Percentiles rank a stretch among this genome's conserved stretches.
Conservation (phyloP, 1,139 yeast species). For the Trichomonascaceae sp. region DNA sequence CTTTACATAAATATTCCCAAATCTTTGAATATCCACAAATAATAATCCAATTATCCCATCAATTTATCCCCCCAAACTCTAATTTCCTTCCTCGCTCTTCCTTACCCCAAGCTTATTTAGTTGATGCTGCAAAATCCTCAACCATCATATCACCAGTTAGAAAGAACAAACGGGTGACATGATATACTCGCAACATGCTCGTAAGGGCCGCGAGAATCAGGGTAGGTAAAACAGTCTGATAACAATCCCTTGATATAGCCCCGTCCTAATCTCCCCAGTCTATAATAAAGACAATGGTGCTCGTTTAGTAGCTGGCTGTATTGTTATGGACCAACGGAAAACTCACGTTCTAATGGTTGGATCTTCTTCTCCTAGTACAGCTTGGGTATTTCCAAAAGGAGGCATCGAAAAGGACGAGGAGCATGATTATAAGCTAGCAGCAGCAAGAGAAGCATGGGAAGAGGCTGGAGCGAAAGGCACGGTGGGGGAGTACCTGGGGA, state of each 20-base stretch:
- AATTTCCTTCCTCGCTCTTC: too few species aligned
- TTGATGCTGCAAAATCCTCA: not conserved
- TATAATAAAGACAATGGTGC: conserved; percentile 59
- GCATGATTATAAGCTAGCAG: conserved; percentile 42
- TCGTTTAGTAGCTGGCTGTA: conserved; percentile 85
- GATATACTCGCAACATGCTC: not conserved
- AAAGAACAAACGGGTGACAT: too few species aligned
- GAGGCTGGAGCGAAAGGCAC: conserved; percentile 86
- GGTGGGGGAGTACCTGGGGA: conserved; percentile 50
- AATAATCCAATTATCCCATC: not conserved
- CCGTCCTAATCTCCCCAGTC: too few species aligned
- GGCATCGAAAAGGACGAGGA: conserved; percentile 87
- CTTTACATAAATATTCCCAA: too few species aligned
- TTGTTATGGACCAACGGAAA: conserved; percentile 55
- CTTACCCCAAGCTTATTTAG: too few species aligned
- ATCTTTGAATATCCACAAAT: too few species aligned
- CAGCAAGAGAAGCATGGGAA: conserved; percentile 93
- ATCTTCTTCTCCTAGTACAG: conserved; percentile 57
- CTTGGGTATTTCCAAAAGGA: conserved; percentile 93
- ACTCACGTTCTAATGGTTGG: conserved; percentile 69
- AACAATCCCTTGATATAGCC: too few species aligned
- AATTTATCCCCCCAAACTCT: not conserved
- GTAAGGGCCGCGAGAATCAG: conserved; percentile 8
- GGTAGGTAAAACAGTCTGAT: not conserved
- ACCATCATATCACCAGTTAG: too few species aligned